Percentiles rank a stretch among this genome's conserved stretches.
These are phyloP conservation scores for Schoenoplectus tabernaemontani DNA, from an alignment of 202 grass and related monocot species.

Conservation along the genomic window DNA sequence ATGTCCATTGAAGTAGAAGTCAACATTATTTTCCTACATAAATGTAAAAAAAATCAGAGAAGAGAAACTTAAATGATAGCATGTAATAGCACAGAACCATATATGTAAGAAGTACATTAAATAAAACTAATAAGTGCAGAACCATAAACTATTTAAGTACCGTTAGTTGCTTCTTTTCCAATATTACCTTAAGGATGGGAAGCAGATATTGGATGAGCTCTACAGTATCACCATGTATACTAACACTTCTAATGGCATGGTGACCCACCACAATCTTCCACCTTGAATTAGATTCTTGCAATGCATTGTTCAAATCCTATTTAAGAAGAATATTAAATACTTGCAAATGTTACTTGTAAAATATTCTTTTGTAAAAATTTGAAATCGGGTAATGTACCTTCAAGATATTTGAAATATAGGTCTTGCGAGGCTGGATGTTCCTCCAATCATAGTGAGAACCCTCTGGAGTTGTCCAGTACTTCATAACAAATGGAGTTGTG, in stretches of 20 bases:
- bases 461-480: conserved; percentile 50
- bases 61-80: neutral
- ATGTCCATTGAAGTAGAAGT: conserved; percentile 72
- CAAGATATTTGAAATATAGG: conserved; percentile 42
- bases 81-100: too few relatives aligned
- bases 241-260: conserved; percentile 71
- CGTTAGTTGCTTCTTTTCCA: too few relatives aligned
- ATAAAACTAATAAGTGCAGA: too few relatives aligned
- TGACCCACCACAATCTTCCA: conserved; percentile 87
- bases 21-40: conserved; percentile 34
- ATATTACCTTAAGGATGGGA: conserved; percentile 40
- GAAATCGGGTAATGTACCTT: conserved; percentile 14
- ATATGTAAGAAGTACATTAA: too few relatives aligned
- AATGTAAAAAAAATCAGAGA: too few relatives aligned
- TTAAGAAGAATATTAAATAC: neutral
- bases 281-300: conserved; percentile 36
- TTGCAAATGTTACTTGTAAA: neutral
- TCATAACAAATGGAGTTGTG: conserved; percentile 53
- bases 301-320: conserved; percentile 37
- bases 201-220: conserved; percentile 52
- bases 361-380: neutral
- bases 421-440: conserved; percentile 35
- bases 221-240: conserved; percentile 56
- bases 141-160: too few relatives aligned
- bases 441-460: conserved; percentile 60